Conservation (phyloP, 352 stramenopile genomes). For the Phytophthora sp. region DNA sequence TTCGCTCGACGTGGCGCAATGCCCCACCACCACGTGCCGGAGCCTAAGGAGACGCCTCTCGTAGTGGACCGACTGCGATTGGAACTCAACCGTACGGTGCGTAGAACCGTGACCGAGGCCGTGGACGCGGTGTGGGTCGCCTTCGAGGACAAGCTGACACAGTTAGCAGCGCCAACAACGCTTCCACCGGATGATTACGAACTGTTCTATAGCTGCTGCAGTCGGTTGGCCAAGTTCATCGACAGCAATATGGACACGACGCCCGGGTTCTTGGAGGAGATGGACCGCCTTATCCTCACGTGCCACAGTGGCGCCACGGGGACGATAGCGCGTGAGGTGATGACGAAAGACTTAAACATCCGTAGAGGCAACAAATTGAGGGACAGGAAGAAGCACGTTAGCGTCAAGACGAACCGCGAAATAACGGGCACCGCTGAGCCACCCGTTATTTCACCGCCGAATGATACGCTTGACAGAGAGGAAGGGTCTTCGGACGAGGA, state of each 20-base stretch:
- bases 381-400: neutral
- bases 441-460: conserved; percentile 8
- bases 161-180: neutral
- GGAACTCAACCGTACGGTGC: conserved; percentile 45
- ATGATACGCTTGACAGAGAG: conserved; percentile 1
- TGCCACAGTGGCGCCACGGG: conserved; percentile 59
- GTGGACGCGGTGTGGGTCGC: conserved; percentile 52
- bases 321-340: conserved; percentile 38
- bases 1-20: conserved; percentile 9
- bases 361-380: neutral
- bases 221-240: conserved; percentile 54
- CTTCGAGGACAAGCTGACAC: conserved; percentile 33
- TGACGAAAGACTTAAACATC: conserved; percentile 61
- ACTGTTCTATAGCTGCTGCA: conserved; percentile 56
- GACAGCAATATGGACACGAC: conserved; percentile 58
- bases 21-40: conserved; percentile 20
- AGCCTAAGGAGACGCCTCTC: conserved; percentile 8
- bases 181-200: conserved; percentile 40
- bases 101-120: conserved; percentile 48
- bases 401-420: neutral
- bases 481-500: neutral
- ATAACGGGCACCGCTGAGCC: neutral
- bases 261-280: conserved; percentile 65
- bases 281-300: conserved; percentile 71
- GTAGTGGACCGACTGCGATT: conserved; percentile 24